These are phyloP conservation scores for Gynochthodes officinalis DNA, from an alignment of 257 asterid species.

Conservation along the genomic window DNA sequence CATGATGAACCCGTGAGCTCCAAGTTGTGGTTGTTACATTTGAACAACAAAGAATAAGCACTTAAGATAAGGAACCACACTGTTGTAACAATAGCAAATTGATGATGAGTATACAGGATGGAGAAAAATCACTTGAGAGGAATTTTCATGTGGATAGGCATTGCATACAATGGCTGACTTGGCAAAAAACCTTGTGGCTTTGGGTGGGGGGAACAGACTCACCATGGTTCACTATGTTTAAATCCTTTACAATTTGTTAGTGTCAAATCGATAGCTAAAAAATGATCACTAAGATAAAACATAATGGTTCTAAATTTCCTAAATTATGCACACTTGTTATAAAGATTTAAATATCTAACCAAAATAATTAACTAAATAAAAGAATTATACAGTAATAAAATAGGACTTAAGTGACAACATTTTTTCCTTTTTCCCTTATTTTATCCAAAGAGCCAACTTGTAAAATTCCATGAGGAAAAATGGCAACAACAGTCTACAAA, in stretches of 20 bases:
- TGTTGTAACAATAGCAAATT: neutral
- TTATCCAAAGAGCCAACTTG: conserved; percentile 78
- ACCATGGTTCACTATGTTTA: conserved; percentile 58
- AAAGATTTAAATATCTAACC: neutral
- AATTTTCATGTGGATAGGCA: conserved; percentile 39
- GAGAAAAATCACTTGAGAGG: conserved; percentile 53
- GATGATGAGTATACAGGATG: conserved; percentile 15
- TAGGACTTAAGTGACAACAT: neutral
- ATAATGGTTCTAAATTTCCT: neutral
- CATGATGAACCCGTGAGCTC: conserved; percentile 40
- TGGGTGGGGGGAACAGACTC: conserved; percentile 40
- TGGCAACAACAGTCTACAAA: conserved; percentile 76
- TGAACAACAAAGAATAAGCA: conserved; percentile 48
- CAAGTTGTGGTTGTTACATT: conserved; percentile 44
- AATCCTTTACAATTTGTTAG: conserved; percentile 79
- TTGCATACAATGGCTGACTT: conserved; percentile 35
- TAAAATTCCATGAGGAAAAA: conserved; percentile 77
- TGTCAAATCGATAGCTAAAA: conserved; percentile 23
- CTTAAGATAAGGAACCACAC: conserved; percentile 21
- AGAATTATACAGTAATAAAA: neutral
- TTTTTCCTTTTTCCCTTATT: conserved; percentile 37
- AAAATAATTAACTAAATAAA: neutral
- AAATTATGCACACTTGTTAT: neutral
- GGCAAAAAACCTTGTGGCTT: conserved; percentile 46
- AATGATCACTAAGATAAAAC: neutral